These are phyloP conservation scores for Tetracentron sinense DNA, from an alignment of 164 flowering plant genomes.

Conservation along the genomic window DNA sequence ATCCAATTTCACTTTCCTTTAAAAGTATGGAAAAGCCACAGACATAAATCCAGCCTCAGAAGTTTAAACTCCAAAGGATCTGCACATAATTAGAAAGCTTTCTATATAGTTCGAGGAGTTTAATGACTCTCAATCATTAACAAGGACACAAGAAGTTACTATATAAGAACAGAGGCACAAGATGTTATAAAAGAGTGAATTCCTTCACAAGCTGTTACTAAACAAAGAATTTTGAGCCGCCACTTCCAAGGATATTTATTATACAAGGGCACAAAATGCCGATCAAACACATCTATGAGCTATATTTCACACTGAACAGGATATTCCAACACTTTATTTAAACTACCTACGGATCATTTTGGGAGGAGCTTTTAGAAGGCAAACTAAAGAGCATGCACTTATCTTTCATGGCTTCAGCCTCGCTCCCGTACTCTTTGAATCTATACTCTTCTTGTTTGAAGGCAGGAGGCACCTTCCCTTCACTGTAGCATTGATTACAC, in stretches of 20 bases:
- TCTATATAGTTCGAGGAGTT: too few species aligned
- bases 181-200: constrained; percentile 2
- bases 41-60: neutral
- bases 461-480: constrained; percentile 88
- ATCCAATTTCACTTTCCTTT: neutral
- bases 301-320: constrained; percentile 43
- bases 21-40: neutral
- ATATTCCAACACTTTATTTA: constrained; percentile 14
- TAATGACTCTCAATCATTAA: neutral
- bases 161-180: too few species aligned
- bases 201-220: constrained; percentile 5
- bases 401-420: constrained; percentile 79
- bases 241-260: constrained; percentile 21
- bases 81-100: too few species aligned
- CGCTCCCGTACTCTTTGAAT: constrained; percentile 81
- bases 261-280: constrained; percentile 29
- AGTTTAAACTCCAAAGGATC: neutral
- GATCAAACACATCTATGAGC: constrained; percentile 28
- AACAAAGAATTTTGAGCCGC: constrained; percentile 19
- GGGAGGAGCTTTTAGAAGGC: constrained; percentile 40
- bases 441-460: constrained; percentile 74
- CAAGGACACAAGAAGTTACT: neutral
- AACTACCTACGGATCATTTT: constrained; percentile 33
- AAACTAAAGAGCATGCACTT: constrained; percentile 69
- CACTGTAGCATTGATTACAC: constrained; percentile 86